Conservation (phyloP, 2,329 filamentous ascomycete genomes). For the Fusarium torreyae region DNA sequence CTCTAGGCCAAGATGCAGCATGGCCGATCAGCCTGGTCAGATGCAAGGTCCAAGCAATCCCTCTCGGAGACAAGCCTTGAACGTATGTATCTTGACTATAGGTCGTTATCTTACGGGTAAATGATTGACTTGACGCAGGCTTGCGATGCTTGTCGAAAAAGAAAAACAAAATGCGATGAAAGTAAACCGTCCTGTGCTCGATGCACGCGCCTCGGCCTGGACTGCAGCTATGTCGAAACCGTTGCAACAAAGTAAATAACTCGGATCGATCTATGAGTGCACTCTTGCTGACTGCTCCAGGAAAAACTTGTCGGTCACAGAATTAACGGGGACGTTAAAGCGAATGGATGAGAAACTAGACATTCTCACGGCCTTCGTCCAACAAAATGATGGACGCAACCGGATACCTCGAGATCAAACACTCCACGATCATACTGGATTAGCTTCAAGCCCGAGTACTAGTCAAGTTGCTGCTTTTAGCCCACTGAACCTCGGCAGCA, state of each 20-base stretch:
- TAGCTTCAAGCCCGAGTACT: background rate
- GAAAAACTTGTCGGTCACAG: slow-evolving; percentile 15
- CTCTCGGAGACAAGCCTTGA: slow-evolving; percentile 21
- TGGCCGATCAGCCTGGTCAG: slow-evolving; percentile 5
- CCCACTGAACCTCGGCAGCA: slow-evolving; percentile 3
- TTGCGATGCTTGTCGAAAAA: slow-evolving; percentile 34
- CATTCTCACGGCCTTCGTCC: background rate
- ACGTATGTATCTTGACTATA: background rate
- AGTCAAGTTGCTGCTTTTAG: slow-evolving; percentile 2
- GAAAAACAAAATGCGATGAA: slow-evolving; percentile 41
- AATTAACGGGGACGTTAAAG: slow-evolving; percentile 16
- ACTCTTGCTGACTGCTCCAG: background rate
- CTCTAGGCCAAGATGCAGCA: background rate
- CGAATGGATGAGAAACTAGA: slow-evolving; percentile 37
- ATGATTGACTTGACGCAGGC: slow-evolving; percentile 6
- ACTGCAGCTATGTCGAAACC: slow-evolving; percentile 36
- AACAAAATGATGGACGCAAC: background rate
- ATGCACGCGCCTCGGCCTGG: slow-evolving; percentile 17
- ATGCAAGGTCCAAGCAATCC: background rate
- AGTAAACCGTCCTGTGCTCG: slow-evolving; percentile 31
- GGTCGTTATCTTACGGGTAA: too few species aligned
- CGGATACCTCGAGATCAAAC: too few species aligned
- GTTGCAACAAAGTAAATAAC: slow-evolving; percentile 17
- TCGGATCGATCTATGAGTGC: too few species aligned
- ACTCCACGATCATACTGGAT: too few species aligned